phyloP scores from a whole-genome alignment of 148 eudicot genomes.

The Euryodendron excelsum region DNA sequence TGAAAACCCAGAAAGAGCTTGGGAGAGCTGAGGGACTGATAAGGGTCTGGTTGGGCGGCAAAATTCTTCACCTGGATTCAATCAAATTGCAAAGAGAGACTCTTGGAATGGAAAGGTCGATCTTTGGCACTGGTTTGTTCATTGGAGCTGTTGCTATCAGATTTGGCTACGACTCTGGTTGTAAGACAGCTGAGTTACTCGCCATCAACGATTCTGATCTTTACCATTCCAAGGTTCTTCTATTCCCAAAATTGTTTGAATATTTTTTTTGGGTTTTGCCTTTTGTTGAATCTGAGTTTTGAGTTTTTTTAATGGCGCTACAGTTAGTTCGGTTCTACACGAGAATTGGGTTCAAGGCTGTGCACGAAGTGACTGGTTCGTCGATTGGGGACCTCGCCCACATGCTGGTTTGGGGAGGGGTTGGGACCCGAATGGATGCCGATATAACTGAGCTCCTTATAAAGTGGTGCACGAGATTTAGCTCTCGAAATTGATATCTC shows the following conservation, averaged over 20 bases:
- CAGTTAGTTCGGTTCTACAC: constrained; percentile 84
- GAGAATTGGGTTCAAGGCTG: constrained; percentile 80
- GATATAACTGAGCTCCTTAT: constrained; percentile 50
- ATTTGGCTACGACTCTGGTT: constrained; percentile 79
- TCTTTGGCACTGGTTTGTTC: constrained; percentile 86
- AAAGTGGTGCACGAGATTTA: constrained; percentile 77
- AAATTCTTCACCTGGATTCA: constrained; percentile 81
- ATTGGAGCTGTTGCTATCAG: constrained; percentile 85
- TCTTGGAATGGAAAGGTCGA: constrained; percentile 67
- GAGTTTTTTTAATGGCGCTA: no score
- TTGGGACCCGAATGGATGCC: constrained; percentile 93
- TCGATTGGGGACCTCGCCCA: constrained; percentile 60
- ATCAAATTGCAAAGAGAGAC: constrained; percentile 66
- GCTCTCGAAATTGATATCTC: constrained; percentile 14
- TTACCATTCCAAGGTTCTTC: constrained; percentile 79
- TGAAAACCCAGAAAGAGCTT: constrained; percentile 47
- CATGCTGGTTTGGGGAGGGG: constrained; percentile 90
- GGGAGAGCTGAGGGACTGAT: constrained; percentile 82
- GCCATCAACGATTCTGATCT: constrained; percentile 90
- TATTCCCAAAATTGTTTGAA: not conserved
- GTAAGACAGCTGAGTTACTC: constrained; percentile 74
- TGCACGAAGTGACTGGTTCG: constrained; percentile 73
- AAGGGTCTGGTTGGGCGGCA: constrained; percentile 74
- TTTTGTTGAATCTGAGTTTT: no score
- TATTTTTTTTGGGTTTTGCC: not conserved